Evolutionary conservation across 352 stramenopile genomes (phyloP).

Genomic region (Phytophthora ohioensis): DNA sequence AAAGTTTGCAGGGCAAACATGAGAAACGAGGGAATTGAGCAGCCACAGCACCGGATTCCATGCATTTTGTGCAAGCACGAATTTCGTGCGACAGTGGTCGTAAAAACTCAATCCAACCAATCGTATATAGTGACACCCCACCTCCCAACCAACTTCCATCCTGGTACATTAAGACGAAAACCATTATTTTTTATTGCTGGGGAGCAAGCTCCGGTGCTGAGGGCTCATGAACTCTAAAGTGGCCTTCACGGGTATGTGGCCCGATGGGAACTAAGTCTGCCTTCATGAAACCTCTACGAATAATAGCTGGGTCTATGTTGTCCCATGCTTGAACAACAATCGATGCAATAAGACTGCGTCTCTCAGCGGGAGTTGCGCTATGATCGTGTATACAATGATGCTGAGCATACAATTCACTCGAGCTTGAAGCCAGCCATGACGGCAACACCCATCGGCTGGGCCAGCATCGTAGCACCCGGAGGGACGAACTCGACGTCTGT

Average conservation of each 20-base stretch:
- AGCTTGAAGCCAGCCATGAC: background rate
- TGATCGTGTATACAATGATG: background rate
- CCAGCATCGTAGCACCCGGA: background rate
- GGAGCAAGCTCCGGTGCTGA: background rate
- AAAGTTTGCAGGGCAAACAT: no score
- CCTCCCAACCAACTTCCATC: background rate
- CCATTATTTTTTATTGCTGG: background rate
- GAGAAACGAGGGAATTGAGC: no score
- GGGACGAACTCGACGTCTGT: conserved; percentile 6
- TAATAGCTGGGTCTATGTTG: background rate
- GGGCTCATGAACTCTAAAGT: background rate
- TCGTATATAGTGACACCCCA: background rate
- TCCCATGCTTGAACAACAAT: background rate
- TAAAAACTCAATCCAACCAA: background rate
- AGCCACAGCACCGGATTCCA: background rate
- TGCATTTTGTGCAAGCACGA: background rate
- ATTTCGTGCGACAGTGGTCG: background rate
- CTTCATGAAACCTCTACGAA: background rate
- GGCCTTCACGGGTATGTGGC: background rate
- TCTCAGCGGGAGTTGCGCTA: background rate
- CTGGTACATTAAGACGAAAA: background rate
- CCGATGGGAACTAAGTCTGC: background rate
- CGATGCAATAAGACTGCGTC: background rate
- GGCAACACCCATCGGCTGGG: background rate
- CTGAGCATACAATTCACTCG: background rate